Evolutionary conservation across 2,329 filamentous ascomycete genomes (phyloP).

Genomic region (Xenoacremonium recifei): DNA sequence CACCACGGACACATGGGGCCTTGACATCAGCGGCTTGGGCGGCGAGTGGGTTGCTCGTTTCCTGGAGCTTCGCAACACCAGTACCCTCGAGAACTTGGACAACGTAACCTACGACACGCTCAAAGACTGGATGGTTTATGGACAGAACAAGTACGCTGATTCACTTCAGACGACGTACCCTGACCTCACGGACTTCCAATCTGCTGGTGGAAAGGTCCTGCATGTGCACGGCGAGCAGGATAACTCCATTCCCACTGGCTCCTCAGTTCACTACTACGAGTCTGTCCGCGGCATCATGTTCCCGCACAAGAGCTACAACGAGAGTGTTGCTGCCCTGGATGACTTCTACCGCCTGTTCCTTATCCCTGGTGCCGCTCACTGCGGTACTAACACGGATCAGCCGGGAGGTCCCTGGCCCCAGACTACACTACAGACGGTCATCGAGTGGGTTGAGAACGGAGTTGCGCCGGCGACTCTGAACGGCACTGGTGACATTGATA

Average conservation of each 20-base stretch:
- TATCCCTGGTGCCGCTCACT: constrained; percentile 53
- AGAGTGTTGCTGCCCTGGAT: constrained; percentile 40
- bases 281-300: constrained; percentile 51
- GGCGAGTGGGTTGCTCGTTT: constrained; percentile 39
- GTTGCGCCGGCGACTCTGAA: constrained; percentile 42
- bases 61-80: constrained; percentile 33
- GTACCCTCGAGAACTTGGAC: constrained; percentile 37
- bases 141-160: constrained; percentile 46
- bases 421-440: constrained; percentile 44
- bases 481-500: constrained; percentile 35
- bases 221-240: constrained; percentile 58
- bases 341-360: constrained; percentile 43
- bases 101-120: constrained; percentile 53
- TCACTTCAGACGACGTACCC: constrained; percentile 53
- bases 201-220: constrained; percentile 52
- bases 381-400: constrained; percentile 38
- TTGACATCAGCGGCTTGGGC: constrained; percentile 28
- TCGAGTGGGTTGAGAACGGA: constrained; percentile 53
- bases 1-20: constrained; percentile 27
- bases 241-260: constrained; percentile 48
- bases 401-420: constrained; percentile 40
- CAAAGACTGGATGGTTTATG: constrained; percentile 48
- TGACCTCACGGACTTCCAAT: constrained; percentile 49
- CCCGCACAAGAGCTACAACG: constrained; percentile 34
- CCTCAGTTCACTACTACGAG: constrained; percentile 53